Evolutionary conservation across 306 rosid species (phyloP).

Genomic region (Rosa lucieae): DNA sequence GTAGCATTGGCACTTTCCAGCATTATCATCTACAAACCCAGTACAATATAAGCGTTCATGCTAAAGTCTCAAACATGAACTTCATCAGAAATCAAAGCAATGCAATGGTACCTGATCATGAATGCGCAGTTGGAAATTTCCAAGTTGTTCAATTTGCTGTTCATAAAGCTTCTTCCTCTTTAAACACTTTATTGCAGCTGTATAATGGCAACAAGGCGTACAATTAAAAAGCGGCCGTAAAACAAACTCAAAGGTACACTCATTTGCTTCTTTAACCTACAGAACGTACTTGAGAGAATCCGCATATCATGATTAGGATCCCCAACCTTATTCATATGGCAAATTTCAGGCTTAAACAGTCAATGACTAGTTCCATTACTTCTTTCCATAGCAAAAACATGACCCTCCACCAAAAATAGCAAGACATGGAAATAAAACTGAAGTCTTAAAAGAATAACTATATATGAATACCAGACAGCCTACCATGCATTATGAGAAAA

Average conservation of each 20-base stretch:
- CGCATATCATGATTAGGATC: not conserved
- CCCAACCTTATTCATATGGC: not conserved
- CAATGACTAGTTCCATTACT: not conserved
- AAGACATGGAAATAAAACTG: not conserved
- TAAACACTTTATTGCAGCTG: conserved; percentile 99
- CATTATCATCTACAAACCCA: conserved; percentile 74
- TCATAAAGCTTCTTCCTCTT: conserved; percentile 93
- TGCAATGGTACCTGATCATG: conserved; percentile 78
- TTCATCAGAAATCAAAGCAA: not conserved
- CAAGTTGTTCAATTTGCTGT: conserved; percentile 96
- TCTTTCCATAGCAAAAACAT: not conserved
- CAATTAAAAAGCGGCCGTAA: not conserved
- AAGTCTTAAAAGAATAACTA: not conserved
- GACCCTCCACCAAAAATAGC: not conserved
- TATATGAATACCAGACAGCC: not conserved
- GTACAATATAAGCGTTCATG: not conserved
- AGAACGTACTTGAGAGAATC: not conserved
- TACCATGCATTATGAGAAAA: not conserved
- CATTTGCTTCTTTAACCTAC: not conserved
- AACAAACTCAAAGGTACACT: not conserved
- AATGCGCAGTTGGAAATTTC: conserved; percentile 95
- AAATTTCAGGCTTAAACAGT: not conserved
- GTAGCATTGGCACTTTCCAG: conserved; percentile 98
- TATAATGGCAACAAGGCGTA: conserved; percentile 1
- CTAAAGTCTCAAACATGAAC: not conserved